Evolutionary conservation across 148 eudicot species (phyloP).

Genomic region (Heliamphora exappendiculata): DNA sequence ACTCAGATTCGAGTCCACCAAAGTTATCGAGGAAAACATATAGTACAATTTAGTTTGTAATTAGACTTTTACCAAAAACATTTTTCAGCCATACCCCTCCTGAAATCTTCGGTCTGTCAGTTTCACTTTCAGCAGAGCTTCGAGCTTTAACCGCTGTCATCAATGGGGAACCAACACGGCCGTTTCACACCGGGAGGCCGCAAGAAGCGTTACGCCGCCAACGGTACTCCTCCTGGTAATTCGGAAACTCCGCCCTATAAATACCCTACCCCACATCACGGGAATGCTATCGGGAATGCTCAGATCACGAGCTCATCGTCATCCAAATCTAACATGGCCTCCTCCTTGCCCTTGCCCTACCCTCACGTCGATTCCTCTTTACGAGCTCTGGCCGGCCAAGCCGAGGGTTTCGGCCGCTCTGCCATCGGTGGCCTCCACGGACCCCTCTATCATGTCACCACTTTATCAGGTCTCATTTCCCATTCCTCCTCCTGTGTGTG

Average conservation of each 20-base stretch:
- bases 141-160: neutral
- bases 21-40: too few relatives aligned
- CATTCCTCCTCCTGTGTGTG: neutral
- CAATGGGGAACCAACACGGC: slow-evolving; percentile 29
- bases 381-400: slow-evolving; percentile 38
- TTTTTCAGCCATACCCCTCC: too few relatives aligned
- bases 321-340: slow-evolving; percentile 5
- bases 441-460: slow-evolving; percentile 29
- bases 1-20: too few relatives aligned
- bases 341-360: slow-evolving; percentile 24
- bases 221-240: neutral
- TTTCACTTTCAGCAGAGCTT: neutral
- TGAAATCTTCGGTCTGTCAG: too few relatives aligned
- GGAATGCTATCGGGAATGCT: neutral
- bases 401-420: slow-evolving; percentile 43
- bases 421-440: slow-evolving; percentile 44
- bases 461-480: slow-evolving; percentile 27
- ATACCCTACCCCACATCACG: neutral
- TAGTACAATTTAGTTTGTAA: too few relatives aligned
- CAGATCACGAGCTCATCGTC: neutral
- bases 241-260: neutral
- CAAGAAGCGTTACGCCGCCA: slow-evolving; percentile 2
- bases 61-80: too few relatives aligned
- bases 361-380: slow-evolving; percentile 27
- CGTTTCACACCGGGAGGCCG: slow-evolving; percentile 8